These are phyloP conservation scores for Penicillium silybi DNA, from an alignment of 495 filamentous ascomycete species.

Conservation along the genomic window DNA sequence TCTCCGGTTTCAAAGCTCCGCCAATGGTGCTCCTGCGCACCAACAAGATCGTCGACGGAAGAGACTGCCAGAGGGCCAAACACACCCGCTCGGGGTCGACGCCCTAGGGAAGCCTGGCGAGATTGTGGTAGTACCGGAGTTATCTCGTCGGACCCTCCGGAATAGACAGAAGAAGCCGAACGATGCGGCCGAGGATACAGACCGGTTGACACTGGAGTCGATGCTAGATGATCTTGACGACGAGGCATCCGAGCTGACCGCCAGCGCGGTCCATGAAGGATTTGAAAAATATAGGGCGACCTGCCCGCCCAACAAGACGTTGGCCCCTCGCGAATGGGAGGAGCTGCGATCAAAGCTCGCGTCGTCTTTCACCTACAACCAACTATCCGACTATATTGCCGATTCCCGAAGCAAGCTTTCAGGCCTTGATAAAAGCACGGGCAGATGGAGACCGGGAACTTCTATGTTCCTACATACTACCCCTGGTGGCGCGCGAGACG, in stretches of 20 bases:
- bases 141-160: conserved; percentile 9
- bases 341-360: conserved; percentile 22
- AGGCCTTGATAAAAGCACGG: background rate
- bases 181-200: background rate
- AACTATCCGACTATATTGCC: conserved; percentile 31
- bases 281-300: conserved; percentile 25
- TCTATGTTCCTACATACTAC: conserved; percentile 21
- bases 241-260: conserved; percentile 6
- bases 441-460: conserved; percentile 30
- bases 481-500: background rate
- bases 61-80: background rate
- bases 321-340: conserved; percentile 26
- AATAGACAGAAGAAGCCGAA: background rate
- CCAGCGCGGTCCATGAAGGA: conserved; percentile 8
- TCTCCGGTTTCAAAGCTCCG: conserved; percentile 5
- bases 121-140: conserved; percentile 34
- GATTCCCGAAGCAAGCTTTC: background rate
- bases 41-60: background rate
- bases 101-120: conserved; percentile 40
- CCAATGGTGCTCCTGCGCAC: background rate
- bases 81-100: conserved; percentile 25
- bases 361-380: conserved; percentile 32
- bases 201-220: conserved; percentile 14
- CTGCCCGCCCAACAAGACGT: conserved; percentile 17
- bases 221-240: conserved; percentile 30